phyloP scores from a whole-genome alignment of 495 filamentous ascomycete species.

The Penicillium goetzii region DNA sequence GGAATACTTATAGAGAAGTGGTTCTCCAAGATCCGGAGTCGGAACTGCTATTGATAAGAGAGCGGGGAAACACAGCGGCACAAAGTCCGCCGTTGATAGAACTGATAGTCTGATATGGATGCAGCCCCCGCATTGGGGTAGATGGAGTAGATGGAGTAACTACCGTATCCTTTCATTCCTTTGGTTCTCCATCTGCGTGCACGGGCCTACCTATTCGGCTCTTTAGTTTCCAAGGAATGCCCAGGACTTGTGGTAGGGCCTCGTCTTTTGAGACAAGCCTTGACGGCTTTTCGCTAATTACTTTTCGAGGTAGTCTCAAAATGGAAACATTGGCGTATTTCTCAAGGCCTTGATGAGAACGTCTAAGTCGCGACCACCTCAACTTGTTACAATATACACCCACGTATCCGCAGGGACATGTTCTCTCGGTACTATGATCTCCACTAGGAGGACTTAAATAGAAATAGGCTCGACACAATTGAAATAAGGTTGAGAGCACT shows the following conservation, averaged over 20 bases:
- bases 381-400: too few relatives aligned
- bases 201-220: background rate
- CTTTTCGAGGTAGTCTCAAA: too few relatives aligned
- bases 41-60: conserved; percentile 24
- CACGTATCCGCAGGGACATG: too few relatives aligned
- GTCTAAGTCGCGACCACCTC: too few relatives aligned
- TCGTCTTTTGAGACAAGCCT: too few relatives aligned
- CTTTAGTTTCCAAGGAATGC: background rate
- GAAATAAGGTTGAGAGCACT: background rate
- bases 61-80: conserved; percentile 22
- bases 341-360: too few relatives aligned
- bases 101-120: conserved; percentile 14
- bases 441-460: background rate
- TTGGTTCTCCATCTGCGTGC: background rate
- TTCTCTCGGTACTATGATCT: too few relatives aligned
- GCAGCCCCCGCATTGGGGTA: conserved; percentile 4
- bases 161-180: background rate
- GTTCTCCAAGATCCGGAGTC: background rate
- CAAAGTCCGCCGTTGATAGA: conserved; percentile 19
- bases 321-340: too few relatives aligned
- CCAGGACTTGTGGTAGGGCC: too few relatives aligned
- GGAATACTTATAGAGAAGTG: conserved; percentile 8
- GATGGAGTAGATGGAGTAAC: conserved; percentile 10
- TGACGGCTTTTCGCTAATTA: too few relatives aligned
- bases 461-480: background rate